Evolutionary conservation across 768 basidiomycete genomes (phyloP).

Genomic region (Galerina marginata): DNA sequence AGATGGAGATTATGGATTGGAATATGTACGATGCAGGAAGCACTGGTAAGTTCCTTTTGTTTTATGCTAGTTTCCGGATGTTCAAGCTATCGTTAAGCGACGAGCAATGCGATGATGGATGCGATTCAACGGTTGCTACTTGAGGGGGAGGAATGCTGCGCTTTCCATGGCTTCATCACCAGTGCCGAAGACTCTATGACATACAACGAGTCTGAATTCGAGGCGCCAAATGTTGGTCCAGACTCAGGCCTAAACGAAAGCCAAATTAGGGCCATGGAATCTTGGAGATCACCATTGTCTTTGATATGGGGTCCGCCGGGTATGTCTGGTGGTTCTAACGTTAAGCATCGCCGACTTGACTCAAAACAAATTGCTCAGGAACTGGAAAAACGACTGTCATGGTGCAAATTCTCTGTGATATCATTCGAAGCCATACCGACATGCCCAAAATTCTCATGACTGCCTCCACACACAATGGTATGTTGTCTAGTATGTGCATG

Average conservation of each 20-base stretch:
- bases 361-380: constrained; percentile 39
- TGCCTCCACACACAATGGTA: constrained; percentile 74
- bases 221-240: constrained; percentile 14
- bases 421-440: constrained; percentile 36
- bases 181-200: constrained; percentile 24
- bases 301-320: constrained; percentile 78
- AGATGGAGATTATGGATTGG: constrained; percentile 66
- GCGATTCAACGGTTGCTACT: constrained; percentile 53
- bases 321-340: constrained; percentile 20
- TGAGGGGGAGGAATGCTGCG: constrained; percentile 51
- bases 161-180: constrained; percentile 55
- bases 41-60: constrained; percentile 43
- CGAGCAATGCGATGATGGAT: constrained; percentile 69
- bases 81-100: constrained; percentile 43
- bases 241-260: constrained; percentile 51
- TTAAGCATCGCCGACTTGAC: not conserved
- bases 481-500: not conserved
- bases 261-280: constrained; percentile 55
- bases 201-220: constrained; percentile 8
- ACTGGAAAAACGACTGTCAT: constrained; percentile 78
- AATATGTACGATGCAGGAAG: constrained; percentile 67
- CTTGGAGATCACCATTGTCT: constrained; percentile 49
- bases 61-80: not conserved
- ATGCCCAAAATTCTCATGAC: constrained; percentile 67
- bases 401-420: constrained; percentile 57